Base-by-base conservation (phyloP, 208 protist species). In the Strigomonas culicis region DNA sequence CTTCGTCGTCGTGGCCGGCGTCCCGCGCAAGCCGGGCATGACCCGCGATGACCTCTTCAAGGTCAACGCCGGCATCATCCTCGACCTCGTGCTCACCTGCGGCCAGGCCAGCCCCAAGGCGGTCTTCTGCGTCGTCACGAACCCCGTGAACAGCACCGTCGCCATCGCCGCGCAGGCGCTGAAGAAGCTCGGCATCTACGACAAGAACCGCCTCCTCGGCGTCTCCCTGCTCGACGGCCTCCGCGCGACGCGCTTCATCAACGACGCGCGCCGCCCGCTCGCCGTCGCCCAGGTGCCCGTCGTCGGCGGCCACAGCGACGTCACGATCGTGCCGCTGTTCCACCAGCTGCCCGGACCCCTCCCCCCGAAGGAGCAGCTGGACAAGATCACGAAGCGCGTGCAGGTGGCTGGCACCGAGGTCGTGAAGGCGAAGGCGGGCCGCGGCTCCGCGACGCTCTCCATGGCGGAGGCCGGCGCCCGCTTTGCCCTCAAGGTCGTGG, bases 131-230 rank as follows among this genome's bases (percentile, higher is more conserved):
- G 86, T 99, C 59, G 93, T 98, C 51, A 95, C 94, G 21, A 98
- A 99, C 93, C 97, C 97, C 32, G 96, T 99, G 62, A 98, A 98
- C 89, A 98, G 94, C 73, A 98, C 93, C 11, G 95, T 98, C 31
- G 88, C 96, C 57, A 97, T 99, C 74, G 90, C 87, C 50, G 93
- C 92, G 22, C 75, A 97, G 82, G 84, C 85, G 34, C 72, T 97
- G 59, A 95, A 97, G 86, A 92, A 88, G 75, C 72, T 84, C 43
- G 90, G 93, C 65, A 74, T 92, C 19, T 98, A 96, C 82, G 79
- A 97, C 81, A 81, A 81, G 47, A 81, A 82, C 56, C 77, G 81
- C 22, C 77, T 98, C 15, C 72, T 98, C 51, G 97, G 97, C 44
- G 91, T 98, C 25, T 95, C 92, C 39, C 90, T 92, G 13, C 90